Evolutionary conservation across 2,329 filamentous ascomycete genomes (phyloP), one percentile per base, ranked within the genome.

Genomic region (Ophiostoma australiae): DNA sequence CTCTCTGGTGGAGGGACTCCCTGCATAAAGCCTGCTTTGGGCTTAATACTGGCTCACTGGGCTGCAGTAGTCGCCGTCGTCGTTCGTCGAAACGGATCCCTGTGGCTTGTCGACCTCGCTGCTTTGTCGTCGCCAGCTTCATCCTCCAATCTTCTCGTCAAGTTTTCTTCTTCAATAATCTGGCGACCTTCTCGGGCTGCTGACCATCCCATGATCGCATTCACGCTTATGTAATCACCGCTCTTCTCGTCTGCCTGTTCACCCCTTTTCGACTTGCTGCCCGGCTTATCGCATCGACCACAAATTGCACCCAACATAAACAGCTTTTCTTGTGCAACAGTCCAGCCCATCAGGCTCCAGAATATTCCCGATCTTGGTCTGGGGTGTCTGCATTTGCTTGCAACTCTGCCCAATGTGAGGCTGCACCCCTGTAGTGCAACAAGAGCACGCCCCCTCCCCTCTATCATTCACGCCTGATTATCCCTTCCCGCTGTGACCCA

Each of bases 1-100:
- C 35, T 39, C n/a, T 63, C 48, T 31, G 27, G 27, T 31, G 41
- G 65, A 63, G 48, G 48, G 65, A n/a, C 70, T 68, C 48, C 48
- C 37, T 67, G 66, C 66, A 67, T 68, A 65, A 70, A 67, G 70
- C 70, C 68, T 67, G 63, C 63, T 70, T 61, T 63, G 63, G 35
- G 44, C 39, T 11, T 31, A 41, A 33, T 63, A 27, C n/a, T 58
- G 44, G 44, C 20, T 48, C 37, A 39, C 52, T 58, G 23, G n/a
- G 52, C 52, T 58, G 52, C 52, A 58, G 52, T 58, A 58, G 52
- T 58, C 52, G 52, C 52, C 44, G 41, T 15, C 41, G 44, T 20
- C 44, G 44, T 48, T 15, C n/a, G n/a, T n/a, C n/a, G 44, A 48
- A 48, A 48, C 44, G 20, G 44, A 17, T 48, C 8, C 44, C 8